Base-by-base conservation (phyloP, 129 eudicot species). In the Flaveria linearis region DNA sequence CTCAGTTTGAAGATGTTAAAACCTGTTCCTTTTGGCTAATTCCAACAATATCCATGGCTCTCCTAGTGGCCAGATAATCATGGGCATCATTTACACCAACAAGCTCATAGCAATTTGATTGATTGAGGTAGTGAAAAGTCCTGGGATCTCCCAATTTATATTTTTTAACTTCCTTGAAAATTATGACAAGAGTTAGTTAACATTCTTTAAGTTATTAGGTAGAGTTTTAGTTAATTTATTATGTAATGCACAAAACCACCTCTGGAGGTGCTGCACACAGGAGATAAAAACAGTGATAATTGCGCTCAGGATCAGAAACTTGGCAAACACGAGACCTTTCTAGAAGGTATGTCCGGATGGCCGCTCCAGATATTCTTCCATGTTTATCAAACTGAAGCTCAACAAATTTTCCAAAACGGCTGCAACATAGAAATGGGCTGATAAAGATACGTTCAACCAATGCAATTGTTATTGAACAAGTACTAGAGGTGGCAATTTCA, bases 21-120 rank as follows among this genome's bases (percentile, higher is more conserved):
- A 93, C 98, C 97, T 94, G 98, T 57, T 94, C 96, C 49, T 76
- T 78, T 65, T 84, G 80, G 81, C 97, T 91, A 77, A 94, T 94
- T 69, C 98, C 98, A 75, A 94, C 98, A 82, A 94, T 52, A 85
- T 91, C 98, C 98, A 94, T 94, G 84, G 98, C 98, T 84, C 93
- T 88, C 77, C 97, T 86, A 52, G 98, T 94, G 26, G 97, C 98
- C 78, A 94, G 90, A 84, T 88, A 94, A 65, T 94, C 98, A 53
- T 91, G 86, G 58, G 92, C 96, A 79, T 91, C 98, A 70, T 83
- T 89, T 72, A 91, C 80, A 64, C 98, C 98, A 79, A 83, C 96
- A 47, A 94, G 91, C 84, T 94, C 90, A 80, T 78, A 78, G 85
- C 98, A 94, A 72, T 80, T 87, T 50, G 97, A 86, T 81, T 94